Conservation (phyloP, 164 flowering plant genomes). For the Stephania cephalantha region DNA sequence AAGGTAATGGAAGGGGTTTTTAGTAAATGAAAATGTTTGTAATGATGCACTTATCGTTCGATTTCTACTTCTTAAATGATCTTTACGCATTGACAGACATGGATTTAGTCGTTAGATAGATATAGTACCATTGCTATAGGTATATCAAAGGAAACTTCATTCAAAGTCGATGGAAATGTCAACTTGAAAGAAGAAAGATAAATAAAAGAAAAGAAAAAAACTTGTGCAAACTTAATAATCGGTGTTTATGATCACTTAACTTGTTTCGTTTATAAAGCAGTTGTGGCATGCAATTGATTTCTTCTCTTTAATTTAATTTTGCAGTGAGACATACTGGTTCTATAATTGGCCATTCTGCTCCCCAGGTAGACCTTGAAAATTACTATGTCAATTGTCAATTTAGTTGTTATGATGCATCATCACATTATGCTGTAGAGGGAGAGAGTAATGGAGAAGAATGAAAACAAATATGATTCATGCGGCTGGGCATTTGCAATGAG, state of each 20-base stretch:
- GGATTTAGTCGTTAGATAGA: no score
- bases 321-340: slow-evolving; percentile 87
- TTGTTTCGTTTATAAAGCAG: neutral
- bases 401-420: neutral
- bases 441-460: neutral
- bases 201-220: neutral
- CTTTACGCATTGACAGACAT: no score
- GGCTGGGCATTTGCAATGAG: neutral
- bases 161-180: neutral
- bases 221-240: no score
- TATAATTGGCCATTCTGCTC: slow-evolving; percentile 79
- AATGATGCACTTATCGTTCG: no score
- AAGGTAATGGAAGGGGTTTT: no score
- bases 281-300: neutral
- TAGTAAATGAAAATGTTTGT: no score
- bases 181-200: neutral
- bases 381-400: neutral
- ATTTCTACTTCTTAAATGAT: no score
- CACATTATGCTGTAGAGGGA: no score
- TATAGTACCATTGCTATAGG: no score
- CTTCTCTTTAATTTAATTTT: slow-evolving; percentile 19
- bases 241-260: neutral
- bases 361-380: slow-evolving; percentile 55
- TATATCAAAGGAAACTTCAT: neutral
- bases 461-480: neutral